Evolutionary conservation across 495 filamentous ascomycete genomes (phyloP).

Genomic region (Podospora fimiseda): DNA sequence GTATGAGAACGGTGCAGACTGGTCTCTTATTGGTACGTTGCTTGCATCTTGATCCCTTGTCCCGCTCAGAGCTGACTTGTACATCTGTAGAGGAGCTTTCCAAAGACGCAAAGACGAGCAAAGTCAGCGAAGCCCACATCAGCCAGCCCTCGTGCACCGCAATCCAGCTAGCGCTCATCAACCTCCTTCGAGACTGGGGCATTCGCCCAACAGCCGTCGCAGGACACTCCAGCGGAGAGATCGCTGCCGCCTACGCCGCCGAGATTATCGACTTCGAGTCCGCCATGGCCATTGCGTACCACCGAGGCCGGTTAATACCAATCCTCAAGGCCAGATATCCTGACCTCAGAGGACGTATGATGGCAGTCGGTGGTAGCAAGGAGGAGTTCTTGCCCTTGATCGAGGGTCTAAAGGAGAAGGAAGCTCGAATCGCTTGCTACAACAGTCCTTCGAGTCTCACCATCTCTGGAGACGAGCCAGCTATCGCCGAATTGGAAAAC

Average conservation of each 20-base stretch:
- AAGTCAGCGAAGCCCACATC: conserved; percentile 39
- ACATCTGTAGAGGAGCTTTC: conserved; percentile 19
- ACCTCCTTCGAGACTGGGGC: conserved; percentile 42
- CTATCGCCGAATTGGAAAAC: conserved; percentile 43
- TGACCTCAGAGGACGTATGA: conserved; percentile 39
- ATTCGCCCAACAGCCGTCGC: conserved; percentile 46
- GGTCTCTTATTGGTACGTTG: conserved; percentile 24
- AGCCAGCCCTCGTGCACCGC: conserved; percentile 46
- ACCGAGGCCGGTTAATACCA: conserved; percentile 35
- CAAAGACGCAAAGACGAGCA: conserved; percentile 32
- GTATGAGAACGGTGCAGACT: conserved; percentile 27
- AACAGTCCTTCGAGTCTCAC: conserved; percentile 58
- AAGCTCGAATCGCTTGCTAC: conserved; percentile 44
- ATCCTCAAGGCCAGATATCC: conserved; percentile 24
- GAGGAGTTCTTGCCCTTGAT: conserved; percentile 36
- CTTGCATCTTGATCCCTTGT: neutral
- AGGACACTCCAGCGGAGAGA: conserved; percentile 60
- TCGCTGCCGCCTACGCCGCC: conserved; percentile 45
- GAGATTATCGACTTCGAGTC: conserved; percentile 41
- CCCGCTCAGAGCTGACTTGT: neutral
- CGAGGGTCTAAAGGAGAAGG: conserved; percentile 31
- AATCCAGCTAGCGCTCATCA: conserved; percentile 47
- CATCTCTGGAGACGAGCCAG: conserved; percentile 49
- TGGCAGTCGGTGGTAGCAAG: conserved; percentile 44
- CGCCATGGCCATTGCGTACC: conserved; percentile 48